A percentile compares a stretch with the other conserved stretches of the same genome.
Conservation (phyloP, 768 basidiomycete species). For the Agaricus bisporus region DNA sequence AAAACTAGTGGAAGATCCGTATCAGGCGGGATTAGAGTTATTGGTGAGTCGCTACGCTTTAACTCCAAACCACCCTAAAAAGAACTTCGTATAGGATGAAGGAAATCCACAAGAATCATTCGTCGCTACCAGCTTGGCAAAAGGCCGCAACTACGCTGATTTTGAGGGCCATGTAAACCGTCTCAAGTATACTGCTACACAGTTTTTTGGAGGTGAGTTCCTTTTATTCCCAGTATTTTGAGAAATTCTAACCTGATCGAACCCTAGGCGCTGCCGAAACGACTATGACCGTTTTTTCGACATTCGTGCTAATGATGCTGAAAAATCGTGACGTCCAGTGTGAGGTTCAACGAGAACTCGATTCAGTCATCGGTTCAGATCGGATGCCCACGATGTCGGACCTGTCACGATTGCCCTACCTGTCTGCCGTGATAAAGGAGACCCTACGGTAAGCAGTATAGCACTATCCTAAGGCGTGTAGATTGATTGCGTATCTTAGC, state of each 20-base stretch:
- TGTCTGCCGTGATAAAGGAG: slow-evolving; percentile 12
- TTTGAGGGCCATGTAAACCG: not conserved
- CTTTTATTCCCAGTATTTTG: not conserved
- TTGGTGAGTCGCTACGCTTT: not conserved
- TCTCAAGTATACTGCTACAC: not conserved
- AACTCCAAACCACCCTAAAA: not conserved
- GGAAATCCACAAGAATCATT: not conserved
- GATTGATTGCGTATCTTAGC: not conserved
- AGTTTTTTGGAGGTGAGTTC: slow-evolving; percentile 4
- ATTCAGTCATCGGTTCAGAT: slow-evolving; percentile 10
- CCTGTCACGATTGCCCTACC: slow-evolving; percentile 3
- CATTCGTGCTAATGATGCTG: slow-evolving; percentile 9
- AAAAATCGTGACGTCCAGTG: slow-evolving; percentile 10
- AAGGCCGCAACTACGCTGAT: not conserved
- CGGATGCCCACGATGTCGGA: slow-evolving; percentile 9
- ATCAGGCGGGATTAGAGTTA: not conserved
- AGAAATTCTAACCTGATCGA: too few species aligned
- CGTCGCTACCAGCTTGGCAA: not conserved
- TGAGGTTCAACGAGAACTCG: slow-evolving; percentile 12
- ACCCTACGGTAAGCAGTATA: slow-evolving; percentile 2
- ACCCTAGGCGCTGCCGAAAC: not conserved
- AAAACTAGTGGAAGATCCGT: not conserved
- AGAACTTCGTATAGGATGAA: not conserved
- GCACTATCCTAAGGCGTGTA: not conserved
- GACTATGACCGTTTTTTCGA: not conserved